Percentiles rank a stretch among this genome's conserved stretches.
Conservation (phyloP, 83 land plant genomes). For the Larix sibirica region DNA sequence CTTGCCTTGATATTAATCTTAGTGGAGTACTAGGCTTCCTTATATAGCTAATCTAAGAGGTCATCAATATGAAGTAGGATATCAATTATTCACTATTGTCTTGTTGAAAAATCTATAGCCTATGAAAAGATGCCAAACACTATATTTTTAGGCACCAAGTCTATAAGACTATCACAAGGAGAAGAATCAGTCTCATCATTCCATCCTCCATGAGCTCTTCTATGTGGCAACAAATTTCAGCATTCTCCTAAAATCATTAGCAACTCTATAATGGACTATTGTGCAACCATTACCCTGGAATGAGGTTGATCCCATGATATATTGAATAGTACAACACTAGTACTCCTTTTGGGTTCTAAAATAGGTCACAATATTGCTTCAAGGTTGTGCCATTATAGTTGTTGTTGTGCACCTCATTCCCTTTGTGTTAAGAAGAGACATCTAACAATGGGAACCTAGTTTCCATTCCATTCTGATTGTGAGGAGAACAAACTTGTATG, state of each 20-base stretch:
- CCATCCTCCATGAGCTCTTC: not conserved
- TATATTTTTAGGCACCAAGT: not conserved
- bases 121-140: not conserved
- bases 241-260: not conserved
- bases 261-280: not conserved
- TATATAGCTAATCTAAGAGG: not conserved
- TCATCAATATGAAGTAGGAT: not conserved
- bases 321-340: no score
- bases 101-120: no score
- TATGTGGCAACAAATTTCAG: not conserved
- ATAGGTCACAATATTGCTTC: no score
- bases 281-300: not conserved
- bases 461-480: no score
- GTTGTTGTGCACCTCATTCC: no score
- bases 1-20: not conserved
- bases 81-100: not conserved
- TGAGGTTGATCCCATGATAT: no score
- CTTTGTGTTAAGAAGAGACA: no score
- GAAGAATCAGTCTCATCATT: not conserved
- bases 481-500: no score
- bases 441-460: no score
- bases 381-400: no score
- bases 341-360: no score
- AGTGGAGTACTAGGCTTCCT: not conserved
- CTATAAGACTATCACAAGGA: not conserved